Evolutionary conservation across 805 yeast genomes (phyloP).

Genomic region (Isabelozyma rhagii): DNA sequence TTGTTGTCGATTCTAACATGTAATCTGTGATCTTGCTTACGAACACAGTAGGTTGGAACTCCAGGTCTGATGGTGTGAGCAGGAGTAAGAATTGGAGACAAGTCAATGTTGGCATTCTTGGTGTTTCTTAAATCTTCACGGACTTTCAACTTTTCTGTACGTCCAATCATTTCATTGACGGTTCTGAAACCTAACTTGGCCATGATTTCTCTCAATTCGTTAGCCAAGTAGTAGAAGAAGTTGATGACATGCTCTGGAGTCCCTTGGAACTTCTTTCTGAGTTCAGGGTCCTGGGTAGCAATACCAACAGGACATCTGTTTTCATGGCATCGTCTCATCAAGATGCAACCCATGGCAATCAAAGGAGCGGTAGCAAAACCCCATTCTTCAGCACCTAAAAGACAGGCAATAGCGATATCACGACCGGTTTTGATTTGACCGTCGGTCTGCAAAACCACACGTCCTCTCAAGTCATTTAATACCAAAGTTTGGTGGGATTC

Average conservation of each 20-base stretch:
- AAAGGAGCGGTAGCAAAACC: slow-evolving; percentile 97
- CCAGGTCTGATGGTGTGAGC: slow-evolving; percentile 96
- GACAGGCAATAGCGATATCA: slow-evolving; percentile 93
- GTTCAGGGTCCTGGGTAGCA: slow-evolving; percentile 96
- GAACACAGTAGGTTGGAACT: slow-evolving; percentile 87
- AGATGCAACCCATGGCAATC: slow-evolving; percentile 95
- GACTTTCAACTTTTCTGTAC: slow-evolving; percentile 83
- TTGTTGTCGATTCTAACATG: slow-evolving; percentile 94
- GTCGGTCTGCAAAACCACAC: slow-evolving; percentile 95
- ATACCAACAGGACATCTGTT: slow-evolving; percentile 97
- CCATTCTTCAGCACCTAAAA: slow-evolving; percentile 98
- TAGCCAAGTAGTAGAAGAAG: slow-evolving; percentile 92
- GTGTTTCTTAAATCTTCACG: slow-evolving; percentile 82
- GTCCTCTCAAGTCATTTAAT: slow-evolving; percentile 90
- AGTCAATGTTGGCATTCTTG: slow-evolving; percentile 87
- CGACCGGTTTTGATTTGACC: slow-evolving; percentile 97
- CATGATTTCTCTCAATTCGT: slow-evolving; percentile 90
- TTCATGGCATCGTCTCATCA: slow-evolving; percentile 92
- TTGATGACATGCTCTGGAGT: slow-evolving; percentile 98
- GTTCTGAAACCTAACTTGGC: slow-evolving; percentile 94
- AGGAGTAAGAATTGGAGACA: slow-evolving; percentile 92
- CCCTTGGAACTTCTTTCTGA: slow-evolving; percentile 89
- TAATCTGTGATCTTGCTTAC: slow-evolving; percentile 90
- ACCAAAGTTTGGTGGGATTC: slow-evolving; percentile 98
- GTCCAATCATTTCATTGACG: slow-evolving; percentile 97